A percentile compares a stretch with the other conserved stretches of the same genome.
phyloP scores from a whole-genome alignment of 139 green algal genomes.

The Spirogloea muscicola region DNA sequence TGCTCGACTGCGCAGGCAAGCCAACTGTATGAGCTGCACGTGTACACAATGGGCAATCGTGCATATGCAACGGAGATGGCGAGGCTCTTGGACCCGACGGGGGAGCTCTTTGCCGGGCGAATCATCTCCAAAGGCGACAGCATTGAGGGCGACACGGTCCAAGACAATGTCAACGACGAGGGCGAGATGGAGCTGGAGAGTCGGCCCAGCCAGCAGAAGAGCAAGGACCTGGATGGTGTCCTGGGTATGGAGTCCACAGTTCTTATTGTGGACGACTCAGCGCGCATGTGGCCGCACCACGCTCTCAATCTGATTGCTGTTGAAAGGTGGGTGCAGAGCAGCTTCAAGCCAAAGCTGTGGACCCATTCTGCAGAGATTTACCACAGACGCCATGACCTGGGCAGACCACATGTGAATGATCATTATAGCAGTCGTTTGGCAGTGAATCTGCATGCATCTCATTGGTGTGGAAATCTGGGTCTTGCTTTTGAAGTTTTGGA shows the following conservation, averaged over 20 bases:
- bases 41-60: slow-evolving; percentile 95
- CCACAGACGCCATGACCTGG: too few relatives aligned
- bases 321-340: slow-evolving; percentile 55
- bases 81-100: slow-evolving; percentile 67
- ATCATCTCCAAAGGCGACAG: slow-evolving; percentile 57
- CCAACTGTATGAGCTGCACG: slow-evolving; percentile 75
- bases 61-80: slow-evolving; percentile 82
- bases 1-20: too few relatives aligned
- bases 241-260: slow-evolving; percentile 65
- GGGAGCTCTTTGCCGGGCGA: slow-evolving; percentile 56
- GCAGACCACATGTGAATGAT: too few relatives aligned
- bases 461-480: too few relatives aligned
- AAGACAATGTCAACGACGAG: too few relatives aligned
- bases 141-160: too few relatives aligned
- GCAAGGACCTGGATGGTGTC: slow-evolving; percentile 83
- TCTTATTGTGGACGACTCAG: slow-evolving; percentile 93
- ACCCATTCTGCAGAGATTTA: too few relatives aligned
- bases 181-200: neutral
- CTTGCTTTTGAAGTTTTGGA: too few relatives aligned
- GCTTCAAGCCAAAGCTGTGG: too few relatives aligned
- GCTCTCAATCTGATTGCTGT: slow-evolving; percentile 74
- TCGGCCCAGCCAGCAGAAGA: slow-evolving; percentile 42
- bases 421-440: too few relatives aligned
- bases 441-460: too few relatives aligned
- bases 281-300: slow-evolving; percentile 80